Evolutionary conservation across 202 grass and related monocot species (phyloP), one percentile per base, ranked within the genome.

Genomic region (Panicum hallii): DNA sequence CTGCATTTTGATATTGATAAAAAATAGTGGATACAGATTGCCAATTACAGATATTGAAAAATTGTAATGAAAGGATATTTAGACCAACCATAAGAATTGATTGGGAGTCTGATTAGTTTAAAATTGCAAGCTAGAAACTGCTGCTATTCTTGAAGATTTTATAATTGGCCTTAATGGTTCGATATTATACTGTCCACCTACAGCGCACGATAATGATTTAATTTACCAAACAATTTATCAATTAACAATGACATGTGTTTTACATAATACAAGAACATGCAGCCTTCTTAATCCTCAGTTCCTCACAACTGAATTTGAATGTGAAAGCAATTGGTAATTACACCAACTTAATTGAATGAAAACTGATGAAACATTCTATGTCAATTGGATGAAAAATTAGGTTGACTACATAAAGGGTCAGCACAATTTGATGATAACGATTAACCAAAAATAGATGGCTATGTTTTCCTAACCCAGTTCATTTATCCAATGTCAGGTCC

Each of bases 251-350:
- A n/a, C 28, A 41, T 41, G 62, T 30, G 11, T 19, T 86, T 77
- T 60, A 82, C 74, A 78, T 60, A 40, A 74, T 60, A 45, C 49
- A 73, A 63, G 34, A 15, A 75, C 36, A 7, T 5, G 12, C 0
- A 7, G 7, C 14, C 12, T 52, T 72, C 77, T 58, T 86, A 55
- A 41, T 62, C 50, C 72, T 43, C 34, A 22, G 34, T 14, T 76
- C 20, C 79, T 82, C 66, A 87, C 15, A 88, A 70, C 75, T 14
- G 62, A 81, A 47, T 70, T 45, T 81, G 22, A 81, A 40, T 67
- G 16, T 43, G 16, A 82, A 85, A 11, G 3, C 22, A 45, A 55
- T 60, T 30, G 26, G 26, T 26, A 26, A 40, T 28, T 45, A 43
- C 36, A 78, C 67, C 41, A 67, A 74, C 43, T 70, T 74, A 55